A percentile compares a stretch with the other conserved stretches of the same genome.
Conservation (phyloP, 345 rosid species). For the Hibiscus syriacus region DNA sequence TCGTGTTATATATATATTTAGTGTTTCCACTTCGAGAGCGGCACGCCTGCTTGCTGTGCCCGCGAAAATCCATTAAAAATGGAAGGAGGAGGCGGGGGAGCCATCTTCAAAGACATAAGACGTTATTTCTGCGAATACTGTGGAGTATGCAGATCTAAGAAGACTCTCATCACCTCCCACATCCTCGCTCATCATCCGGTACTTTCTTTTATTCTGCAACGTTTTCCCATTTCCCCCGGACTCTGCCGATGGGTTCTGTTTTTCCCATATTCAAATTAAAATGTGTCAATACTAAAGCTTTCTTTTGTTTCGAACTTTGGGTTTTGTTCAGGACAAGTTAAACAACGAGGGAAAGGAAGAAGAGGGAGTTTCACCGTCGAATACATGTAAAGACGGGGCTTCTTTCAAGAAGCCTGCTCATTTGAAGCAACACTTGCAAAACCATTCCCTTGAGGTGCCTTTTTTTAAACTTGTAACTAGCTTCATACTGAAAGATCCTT, state of each 20-base stretch:
- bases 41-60: neutral
- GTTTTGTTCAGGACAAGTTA: constrained; percentile 35
- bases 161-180: constrained; percentile 58
- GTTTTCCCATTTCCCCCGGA: neutral
- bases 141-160: constrained; percentile 83
- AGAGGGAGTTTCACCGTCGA: constrained; percentile 14
- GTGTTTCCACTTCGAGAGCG: neutral
- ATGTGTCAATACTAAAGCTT: too few species aligned
- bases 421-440: constrained; percentile 71
- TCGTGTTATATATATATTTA: too few species aligned
- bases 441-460: constrained; percentile 71
- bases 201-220: too few species aligned
- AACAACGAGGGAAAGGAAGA: constrained; percentile 28
- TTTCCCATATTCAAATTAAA: too few species aligned
- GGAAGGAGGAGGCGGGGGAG: constrained; percentile 5
- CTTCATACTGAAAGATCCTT: too few species aligned
- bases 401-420: constrained; percentile 73
- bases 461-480: neutral
- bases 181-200: constrained; percentile 52
- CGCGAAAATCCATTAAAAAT: neutral
- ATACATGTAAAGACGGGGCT: constrained; percentile 53
- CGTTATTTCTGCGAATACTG: constrained; percentile 71
- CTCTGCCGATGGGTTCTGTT: neutral
- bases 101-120: constrained; percentile 43
- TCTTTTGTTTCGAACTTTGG: neutral